Evolutionary conservation across 352 stramenopile genomes (phyloP), one percentile per base, ranked within the genome.

Genomic region (Phytophthora hybrid): DNA sequence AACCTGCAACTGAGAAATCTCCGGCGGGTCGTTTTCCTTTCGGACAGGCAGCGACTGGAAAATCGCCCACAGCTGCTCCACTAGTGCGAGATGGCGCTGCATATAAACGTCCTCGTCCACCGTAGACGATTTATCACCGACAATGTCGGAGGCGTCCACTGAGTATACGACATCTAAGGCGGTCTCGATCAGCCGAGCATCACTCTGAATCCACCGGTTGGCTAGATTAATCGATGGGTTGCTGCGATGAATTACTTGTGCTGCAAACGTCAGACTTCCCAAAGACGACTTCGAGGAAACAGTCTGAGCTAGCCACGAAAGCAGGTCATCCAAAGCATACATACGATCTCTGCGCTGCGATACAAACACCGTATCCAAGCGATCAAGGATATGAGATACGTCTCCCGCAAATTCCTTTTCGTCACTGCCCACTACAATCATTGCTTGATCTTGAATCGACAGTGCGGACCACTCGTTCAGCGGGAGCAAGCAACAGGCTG

Each of bases 41-140:
- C 85, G 78, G 59, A 83, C 73, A n/a, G 87, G 87, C 8, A 94
- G 57, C 1, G 87, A 91, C 76, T 94, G 85, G 41, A 94, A 93
- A 49, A 94, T 89, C 4, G 66, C 59, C 87, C 87, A 94, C 1
- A 93, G 57, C 16, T 89, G 78, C 54, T 94, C 85, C 0, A 88
- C 76, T n/a, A 93, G 74, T 1, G 67, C 53, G 13, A 66, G 21
- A 56, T 81, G 71, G 4, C 58, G 58, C 59, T 79, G 66, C 56
- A 78, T 58, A 37, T 68, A 78, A 19, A 55, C 47, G 37, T 79
- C 66, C 1, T 66, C 49, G 41, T 73, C 59, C 37, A 71, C 44
- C 18, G 53, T 59, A 19, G 32, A 26, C 21, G 58, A 9, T 63
- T 74, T 76, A 11, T 51, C 60, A 34, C 68, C 61, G 47, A 66